Conservation (phyloP, 352 stramenopile species). For the Pythium utonaiense region DNA sequence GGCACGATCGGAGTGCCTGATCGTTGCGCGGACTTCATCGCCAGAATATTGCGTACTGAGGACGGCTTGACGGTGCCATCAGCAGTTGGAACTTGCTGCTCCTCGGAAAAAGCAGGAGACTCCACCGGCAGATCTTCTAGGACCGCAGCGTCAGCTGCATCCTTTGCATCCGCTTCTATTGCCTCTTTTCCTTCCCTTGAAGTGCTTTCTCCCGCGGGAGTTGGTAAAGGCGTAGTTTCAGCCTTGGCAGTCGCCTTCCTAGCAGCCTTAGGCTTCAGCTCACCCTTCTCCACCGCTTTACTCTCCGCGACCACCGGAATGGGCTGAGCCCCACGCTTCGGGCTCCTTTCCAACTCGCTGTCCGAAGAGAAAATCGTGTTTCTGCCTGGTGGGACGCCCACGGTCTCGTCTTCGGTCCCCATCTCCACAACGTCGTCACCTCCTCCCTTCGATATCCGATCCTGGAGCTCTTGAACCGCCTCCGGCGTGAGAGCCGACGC, state of each 20-base stretch:
- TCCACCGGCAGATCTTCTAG: not conserved
- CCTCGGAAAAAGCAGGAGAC: not conserved
- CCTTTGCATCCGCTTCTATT: not conserved
- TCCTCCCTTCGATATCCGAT: conserved; percentile 11
- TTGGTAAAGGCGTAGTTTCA: not conserved
- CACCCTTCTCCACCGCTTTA: not conserved
- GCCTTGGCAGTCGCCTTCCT: conserved; percentile 2
- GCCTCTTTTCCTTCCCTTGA: conserved; percentile 7
- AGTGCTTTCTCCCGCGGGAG: too few relatives aligned
- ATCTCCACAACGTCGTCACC: conserved; percentile 1
- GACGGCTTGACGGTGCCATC: not conserved
- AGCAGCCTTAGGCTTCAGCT: not conserved
- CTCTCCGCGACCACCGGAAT: not conserved
- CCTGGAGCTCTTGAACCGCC: conserved; percentile 5
- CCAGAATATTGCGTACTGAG: not conserved
- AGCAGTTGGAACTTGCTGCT: not conserved
- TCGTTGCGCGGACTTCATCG: not conserved
- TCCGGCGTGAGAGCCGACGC: conserved; percentile 13
- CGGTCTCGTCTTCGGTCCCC: conserved; percentile 1
- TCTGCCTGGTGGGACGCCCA: not conserved
- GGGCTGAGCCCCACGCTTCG: not conserved
- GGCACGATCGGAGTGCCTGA: not conserved
- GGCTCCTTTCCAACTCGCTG: conserved; percentile 7
- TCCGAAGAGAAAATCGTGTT: conserved; percentile 21
- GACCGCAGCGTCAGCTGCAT: not conserved